phyloP scores from a whole-genome alignment of 73 alveolate genomes.

The Vitrella brassicaformis region DNA sequence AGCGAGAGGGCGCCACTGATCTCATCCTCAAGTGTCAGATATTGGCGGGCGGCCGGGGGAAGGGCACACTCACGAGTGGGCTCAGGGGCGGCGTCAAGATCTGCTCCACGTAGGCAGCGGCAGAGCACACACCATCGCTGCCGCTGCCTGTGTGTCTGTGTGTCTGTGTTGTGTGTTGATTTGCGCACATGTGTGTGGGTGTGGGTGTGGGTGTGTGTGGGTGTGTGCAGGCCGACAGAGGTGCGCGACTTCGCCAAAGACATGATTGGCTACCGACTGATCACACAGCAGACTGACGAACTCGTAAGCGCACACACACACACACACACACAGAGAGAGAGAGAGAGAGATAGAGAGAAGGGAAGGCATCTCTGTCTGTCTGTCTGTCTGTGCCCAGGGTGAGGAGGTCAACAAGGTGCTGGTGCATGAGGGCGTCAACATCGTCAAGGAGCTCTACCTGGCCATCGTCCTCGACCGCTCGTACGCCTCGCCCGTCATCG shows the following conservation, averaged over 20 bases:
- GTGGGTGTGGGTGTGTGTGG: not conserved
- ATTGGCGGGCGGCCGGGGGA: constrained; percentile 41
- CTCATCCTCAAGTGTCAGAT: constrained; percentile 38
- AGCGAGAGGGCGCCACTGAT: constrained; percentile 16
- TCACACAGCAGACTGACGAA: constrained; percentile 57
- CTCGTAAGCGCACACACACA: constrained; percentile 5
- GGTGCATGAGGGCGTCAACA: constrained; percentile 65
- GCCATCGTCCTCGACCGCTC: constrained; percentile 48
- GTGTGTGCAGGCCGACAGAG: constrained; percentile 41
- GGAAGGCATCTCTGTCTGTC: too few relatives aligned
- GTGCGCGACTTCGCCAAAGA: constrained; percentile 42
- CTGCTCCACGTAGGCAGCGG: constrained; percentile 37
- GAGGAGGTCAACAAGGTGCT: constrained; percentile 48
- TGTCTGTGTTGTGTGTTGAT: not conserved
- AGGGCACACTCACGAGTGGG: constrained; percentile 50
- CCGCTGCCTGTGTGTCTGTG: too few relatives aligned
- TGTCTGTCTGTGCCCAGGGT: constrained; percentile 25
- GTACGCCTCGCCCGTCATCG: constrained; percentile 43
- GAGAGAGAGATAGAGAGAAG: too few relatives aligned
- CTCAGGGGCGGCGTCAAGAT: constrained; percentile 65
- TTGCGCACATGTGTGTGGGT: not conserved
- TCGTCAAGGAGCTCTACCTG: constrained; percentile 46
- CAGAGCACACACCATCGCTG: too few relatives aligned
- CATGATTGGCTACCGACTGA: constrained; percentile 60
- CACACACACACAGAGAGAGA: not conserved